Base-by-base conservation (phyloP, 2,329 filamentous ascomycete species). In the Diaporthe sp. region DNA sequence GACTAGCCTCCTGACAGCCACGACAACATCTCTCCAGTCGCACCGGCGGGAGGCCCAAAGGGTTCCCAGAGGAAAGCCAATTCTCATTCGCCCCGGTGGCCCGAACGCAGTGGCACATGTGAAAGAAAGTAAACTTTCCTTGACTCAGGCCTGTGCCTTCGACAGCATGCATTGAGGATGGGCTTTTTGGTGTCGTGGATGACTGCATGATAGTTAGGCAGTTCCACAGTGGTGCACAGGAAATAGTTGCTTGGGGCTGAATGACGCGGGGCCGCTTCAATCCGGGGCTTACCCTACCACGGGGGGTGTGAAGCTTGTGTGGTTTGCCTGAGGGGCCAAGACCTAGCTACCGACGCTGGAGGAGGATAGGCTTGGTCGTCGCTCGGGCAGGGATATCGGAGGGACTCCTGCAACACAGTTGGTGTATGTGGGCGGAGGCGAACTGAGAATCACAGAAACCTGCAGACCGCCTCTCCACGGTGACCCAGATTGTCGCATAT, bases 1-100 rank as follows among this genome's bases (percentile, higher is more conserved):
- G 4, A 27, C 63, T 66, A 66, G 47, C 30, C 63, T 51, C 13
- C 63, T 13, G 69, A 56, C 47, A 50, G 56, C 44, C 42, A 55
- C 50, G 75, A 70, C 61, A 69, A 61, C 61, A 81, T 79, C 71
- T 78, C 25, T 81, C 77, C 76, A 84, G 70, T 63, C 44, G 53
- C 58, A 42, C 56, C 59, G 56, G 70, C 44, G 35, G 47, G 10
- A 51, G 47, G 17, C 5, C 59, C 47, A 61, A 47, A 27, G 44
- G 42, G 13, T 44, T 30, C 30, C 53, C 44, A 51, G 44, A n/a
- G 39, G 25, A 25, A 50, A 59, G 53, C 30, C 44, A 61, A 55
- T 44, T 51, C 56, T 63, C 59, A 51, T 25, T 71, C 47, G 70
- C 59, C 55, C 56, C 35, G 44, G 56, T 50, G 50, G 58, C 70